phyloP scores from a whole-genome alignment of 257 asterid genomes.

The Paulownia fortunei region DNA sequence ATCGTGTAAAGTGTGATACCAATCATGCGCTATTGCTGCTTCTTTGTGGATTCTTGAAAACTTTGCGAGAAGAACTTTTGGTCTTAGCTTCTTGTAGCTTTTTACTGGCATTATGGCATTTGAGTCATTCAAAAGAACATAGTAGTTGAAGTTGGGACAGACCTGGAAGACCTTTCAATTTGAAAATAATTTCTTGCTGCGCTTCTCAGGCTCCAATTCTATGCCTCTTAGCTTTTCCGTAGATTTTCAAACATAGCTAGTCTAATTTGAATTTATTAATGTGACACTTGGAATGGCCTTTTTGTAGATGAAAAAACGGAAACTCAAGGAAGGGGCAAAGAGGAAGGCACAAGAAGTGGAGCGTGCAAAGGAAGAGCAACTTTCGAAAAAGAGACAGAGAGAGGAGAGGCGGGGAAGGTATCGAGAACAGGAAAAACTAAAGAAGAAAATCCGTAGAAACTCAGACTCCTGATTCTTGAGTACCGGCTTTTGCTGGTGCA shows the following conservation, averaged over 20 bases:
- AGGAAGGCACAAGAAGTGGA: slow-evolving; percentile 61
- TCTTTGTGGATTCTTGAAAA: not conserved
- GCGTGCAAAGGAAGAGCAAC: slow-evolving; percentile 75
- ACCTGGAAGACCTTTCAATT: not conserved
- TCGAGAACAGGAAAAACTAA: slow-evolving; percentile 68
- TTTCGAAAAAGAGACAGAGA: slow-evolving; percentile 80
- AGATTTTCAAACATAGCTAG: not conserved
- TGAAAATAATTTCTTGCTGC: not conserved
- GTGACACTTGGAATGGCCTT: not conserved
- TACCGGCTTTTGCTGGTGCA: not conserved
- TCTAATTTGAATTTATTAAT: not conserved
- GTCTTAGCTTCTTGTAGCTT: not conserved
- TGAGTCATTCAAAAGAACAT: not conserved
- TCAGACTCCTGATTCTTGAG: slow-evolving; percentile 33
- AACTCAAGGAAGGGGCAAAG: slow-evolving; percentile 65
- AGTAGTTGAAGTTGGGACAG: not conserved
- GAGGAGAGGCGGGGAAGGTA: slow-evolving; percentile 88
- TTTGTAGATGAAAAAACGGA: slow-evolving; percentile 66
- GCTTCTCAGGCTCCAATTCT: not conserved
- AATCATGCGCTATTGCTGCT: not conserved
- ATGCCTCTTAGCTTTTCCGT: not conserved
- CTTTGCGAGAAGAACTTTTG: not conserved
- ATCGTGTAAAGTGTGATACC: not conserved
- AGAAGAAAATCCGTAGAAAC: slow-evolving; percentile 72
- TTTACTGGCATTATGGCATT: not conserved